A percentile compares a stretch with the other conserved stretches of the same genome.
phyloP scores from a whole-genome alignment of 805 yeast genomes.

The Hermanozyma aechmeae region DNA sequence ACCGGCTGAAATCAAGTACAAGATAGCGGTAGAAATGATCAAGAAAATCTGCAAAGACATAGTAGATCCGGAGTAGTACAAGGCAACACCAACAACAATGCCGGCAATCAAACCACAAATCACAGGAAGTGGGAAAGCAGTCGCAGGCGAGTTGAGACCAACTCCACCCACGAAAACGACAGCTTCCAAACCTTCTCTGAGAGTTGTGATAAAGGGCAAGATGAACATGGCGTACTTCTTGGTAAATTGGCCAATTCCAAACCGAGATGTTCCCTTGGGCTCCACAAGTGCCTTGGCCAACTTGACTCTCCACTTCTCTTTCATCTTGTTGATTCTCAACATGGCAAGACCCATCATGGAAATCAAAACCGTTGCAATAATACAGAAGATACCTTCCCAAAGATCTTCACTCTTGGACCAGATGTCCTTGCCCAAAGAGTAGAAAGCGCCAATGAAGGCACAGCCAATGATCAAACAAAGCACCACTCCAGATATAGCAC shows the following conservation, averaged over 20 bases:
- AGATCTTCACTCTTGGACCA: neutral
- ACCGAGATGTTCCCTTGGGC: conserved; percentile 37
- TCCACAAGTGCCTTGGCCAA: neutral
- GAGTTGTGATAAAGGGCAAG: neutral
- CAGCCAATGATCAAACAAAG: neutral
- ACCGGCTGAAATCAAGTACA: neutral
- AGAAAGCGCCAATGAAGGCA: neutral
- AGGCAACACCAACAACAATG: neutral
- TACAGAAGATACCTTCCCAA: neutral
- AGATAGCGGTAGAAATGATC: neutral
- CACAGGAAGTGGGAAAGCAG: neutral
- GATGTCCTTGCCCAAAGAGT: neutral
- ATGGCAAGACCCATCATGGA: neutral
- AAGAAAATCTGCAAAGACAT: neutral
- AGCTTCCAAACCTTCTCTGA: conserved; percentile 13
- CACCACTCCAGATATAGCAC: neutral
- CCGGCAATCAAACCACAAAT: neutral
- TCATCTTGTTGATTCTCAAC: neutral
- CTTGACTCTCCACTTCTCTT: neutral
- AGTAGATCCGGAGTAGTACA: neutral
- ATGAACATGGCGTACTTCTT: neutral
- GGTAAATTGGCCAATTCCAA: conserved; percentile 15
- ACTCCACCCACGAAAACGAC: conserved; percentile 39
- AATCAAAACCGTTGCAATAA: neutral
- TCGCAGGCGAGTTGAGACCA: conserved; percentile 18